Percentiles rank a stretch among this genome's conserved stretches.
These are phyloP conservation scores for Phlyctochytrium bullatum DNA, from an alignment of 192 early-diverging fungal genomes.

Conservation along the genomic window DNA sequence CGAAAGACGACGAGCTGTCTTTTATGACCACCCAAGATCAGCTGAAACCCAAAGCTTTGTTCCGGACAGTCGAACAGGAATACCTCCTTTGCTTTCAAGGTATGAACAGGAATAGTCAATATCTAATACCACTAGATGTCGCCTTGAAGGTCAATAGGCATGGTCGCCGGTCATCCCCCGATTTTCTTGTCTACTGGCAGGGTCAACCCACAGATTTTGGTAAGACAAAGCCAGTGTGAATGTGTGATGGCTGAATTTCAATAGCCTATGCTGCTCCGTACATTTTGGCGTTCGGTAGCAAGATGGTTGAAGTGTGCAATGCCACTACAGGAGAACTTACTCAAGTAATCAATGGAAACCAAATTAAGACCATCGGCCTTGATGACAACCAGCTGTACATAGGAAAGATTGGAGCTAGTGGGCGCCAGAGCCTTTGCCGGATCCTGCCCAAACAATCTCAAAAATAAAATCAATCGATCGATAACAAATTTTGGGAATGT, in stretches of 20 bases:
- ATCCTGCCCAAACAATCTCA: not conserved
- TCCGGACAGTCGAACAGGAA: constrained; percentile 70
- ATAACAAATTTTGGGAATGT: not conserved
- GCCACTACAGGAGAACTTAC: constrained; percentile 69
- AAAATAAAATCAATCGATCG: not conserved
- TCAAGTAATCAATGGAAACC: constrained; percentile 53
- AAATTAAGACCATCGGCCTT: not conserved
- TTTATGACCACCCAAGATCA: constrained; percentile 59
- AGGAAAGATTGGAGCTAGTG: not conserved
- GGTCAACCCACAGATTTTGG: constrained; percentile 76
- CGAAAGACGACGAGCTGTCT: constrained; percentile 71
- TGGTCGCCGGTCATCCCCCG: constrained; percentile 67
- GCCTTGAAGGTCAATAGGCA: constrained; percentile 89
- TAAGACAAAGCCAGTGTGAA: constrained; percentile 3
- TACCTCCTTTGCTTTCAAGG: constrained; percentile 92
- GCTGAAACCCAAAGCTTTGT: constrained; percentile 77
- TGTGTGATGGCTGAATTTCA: not conserved
- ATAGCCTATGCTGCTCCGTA: constrained; percentile 74
- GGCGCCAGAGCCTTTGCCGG: not conserved
- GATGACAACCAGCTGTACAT: too few relatives aligned
- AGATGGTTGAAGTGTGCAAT: constrained; percentile 85
- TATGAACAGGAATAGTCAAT: constrained; percentile 16
- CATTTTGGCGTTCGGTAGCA: constrained; percentile 82
- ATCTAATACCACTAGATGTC: constrained; percentile 31
- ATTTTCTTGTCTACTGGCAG: constrained; percentile 85